Evolutionary conservation across 2,329 filamentous ascomycete species (phyloP), one percentile per base, ranked within the genome.

Genomic region (Fusarium acutatum): DNA sequence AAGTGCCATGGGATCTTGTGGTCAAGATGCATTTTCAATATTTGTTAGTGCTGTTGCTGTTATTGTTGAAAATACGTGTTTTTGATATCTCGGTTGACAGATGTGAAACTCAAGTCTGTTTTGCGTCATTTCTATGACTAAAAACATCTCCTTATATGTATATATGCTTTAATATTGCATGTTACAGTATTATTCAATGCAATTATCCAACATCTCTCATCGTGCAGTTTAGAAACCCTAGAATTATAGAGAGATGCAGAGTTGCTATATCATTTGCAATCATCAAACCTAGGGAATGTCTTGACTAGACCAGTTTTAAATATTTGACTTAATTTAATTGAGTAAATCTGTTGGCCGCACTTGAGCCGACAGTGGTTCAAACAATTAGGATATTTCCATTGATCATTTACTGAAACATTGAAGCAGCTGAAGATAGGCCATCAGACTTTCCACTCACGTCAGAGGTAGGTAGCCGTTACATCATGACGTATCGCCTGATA

Each of bases 381-480:
- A 7, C 6, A 12, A 22, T 22, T 0, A 2, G 30, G 0, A 8
- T 12, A 50, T 8, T 6, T 6, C 8, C 2, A 20, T 26, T 3
- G 0, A 24, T 24, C 4, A 9, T 12, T 26, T 24, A 8, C 6
- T 12, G 9, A 5, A 20, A 0, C 9, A 13, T 35, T 26, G 30
- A 24, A 8, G 30, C 13, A 8, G 17, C 15, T 1, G 0, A 0
- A 2, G 11, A 6, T 4, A 8, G 17, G 2, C 18, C 30, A 26
- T 52, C 9, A 22, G 18, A 26, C 49, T 22, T 52, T 35, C 49
- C 49, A 46, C 44, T 37, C 38, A 63, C 70, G 71, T 73, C 71
- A 73, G 61, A 60, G 5, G 14, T 13, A 46, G 12, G 32, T 5
- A 38, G 53, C 13, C 14, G 60, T 72, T 71, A 71, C 70, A 73